Evolutionary conservation across 2,329 filamentous ascomycete species (phyloP).

Genomic region (Fusarium circinatum): DNA sequence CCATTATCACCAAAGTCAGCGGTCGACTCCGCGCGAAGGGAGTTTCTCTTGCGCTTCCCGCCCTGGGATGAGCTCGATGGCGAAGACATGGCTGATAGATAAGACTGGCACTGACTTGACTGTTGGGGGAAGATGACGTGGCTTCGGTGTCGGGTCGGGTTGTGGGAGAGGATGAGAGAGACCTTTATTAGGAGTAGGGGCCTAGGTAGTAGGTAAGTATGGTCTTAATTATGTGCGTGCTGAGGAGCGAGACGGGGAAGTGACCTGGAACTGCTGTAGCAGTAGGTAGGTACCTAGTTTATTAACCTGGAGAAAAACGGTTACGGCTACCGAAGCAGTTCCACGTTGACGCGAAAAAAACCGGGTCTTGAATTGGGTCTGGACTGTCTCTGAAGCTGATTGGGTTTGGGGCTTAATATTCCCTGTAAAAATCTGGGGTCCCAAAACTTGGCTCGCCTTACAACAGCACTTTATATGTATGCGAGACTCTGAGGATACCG

Average conservation of each 20-base stretch:
- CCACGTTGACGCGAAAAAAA: constrained; percentile 40
- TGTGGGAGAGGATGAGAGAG: constrained; percentile 19
- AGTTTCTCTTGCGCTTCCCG: constrained; percentile 84
- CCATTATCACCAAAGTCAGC: constrained; percentile 61
- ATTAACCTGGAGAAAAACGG: constrained; percentile 33
- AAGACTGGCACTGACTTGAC: constrained; percentile 1
- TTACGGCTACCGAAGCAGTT: constrained; percentile 35
- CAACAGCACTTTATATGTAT: constrained; percentile 8
- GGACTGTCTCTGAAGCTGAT: constrained; percentile 24
- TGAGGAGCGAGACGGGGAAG: constrained; percentile 17
- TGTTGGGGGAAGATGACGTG: constrained; percentile 22
- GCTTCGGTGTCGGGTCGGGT: constrained; percentile 32
- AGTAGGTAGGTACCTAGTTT: neutral
- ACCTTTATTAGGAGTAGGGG: constrained; percentile 4
- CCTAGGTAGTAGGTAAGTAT: neutral
- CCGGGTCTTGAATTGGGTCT: constrained; percentile 27
- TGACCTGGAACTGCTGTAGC: constrained; percentile 6
- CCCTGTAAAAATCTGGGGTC: constrained; percentile 36
- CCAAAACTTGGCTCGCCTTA: constrained; percentile 31
- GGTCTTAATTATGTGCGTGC: constrained; percentile 13
- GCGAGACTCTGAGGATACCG: constrained; percentile 12
- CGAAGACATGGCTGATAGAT: constrained; percentile 31
- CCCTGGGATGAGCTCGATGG: constrained; percentile 63
- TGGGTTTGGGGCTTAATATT: constrained; percentile 16
- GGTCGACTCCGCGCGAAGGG: constrained; percentile 60